A percentile compares a stretch with the other conserved stretches of the same genome.
Conservation (phyloP, 345 rosid species). For the Ceriops zippeliana region DNA sequence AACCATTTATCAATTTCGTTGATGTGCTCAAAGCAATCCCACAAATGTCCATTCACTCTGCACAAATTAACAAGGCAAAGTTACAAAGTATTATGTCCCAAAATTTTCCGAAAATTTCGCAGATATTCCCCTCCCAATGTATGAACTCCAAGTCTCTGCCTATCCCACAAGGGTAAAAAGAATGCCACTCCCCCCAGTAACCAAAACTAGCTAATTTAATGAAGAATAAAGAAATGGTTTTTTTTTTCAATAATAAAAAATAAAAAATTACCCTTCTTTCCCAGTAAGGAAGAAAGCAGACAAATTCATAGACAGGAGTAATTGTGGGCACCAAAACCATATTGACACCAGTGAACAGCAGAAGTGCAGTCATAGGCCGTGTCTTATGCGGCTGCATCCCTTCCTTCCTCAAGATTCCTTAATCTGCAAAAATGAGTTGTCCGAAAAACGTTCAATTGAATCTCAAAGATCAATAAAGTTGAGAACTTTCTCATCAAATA, state of each 20-base stretch:
- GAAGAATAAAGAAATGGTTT: not conserved
- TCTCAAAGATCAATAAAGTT: not conserved
- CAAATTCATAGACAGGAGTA: conserved; percentile 61
- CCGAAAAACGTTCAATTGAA: not conserved
- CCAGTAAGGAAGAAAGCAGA: conserved; percentile 72
- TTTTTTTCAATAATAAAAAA: not conserved
- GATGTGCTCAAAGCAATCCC: too few relatives aligned
- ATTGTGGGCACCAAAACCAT: conserved; percentile 49
- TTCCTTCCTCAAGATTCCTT: not conserved
- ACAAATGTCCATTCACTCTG: too few relatives aligned
- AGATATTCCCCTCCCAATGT: too few relatives aligned
- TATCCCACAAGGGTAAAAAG: too few relatives aligned
- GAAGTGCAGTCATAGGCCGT: conserved; percentile 51
- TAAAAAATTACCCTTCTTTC: conserved; percentile 55
- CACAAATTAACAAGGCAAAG: too few relatives aligned
- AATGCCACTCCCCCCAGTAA: too few relatives aligned
- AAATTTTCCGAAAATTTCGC: too few relatives aligned
- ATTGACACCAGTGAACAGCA: conserved; percentile 56
- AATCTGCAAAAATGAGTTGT: not conserved
- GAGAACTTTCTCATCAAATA: too few relatives aligned
- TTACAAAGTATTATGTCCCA: too few relatives aligned
- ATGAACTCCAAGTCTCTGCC: too few relatives aligned
- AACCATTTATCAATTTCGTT: too few relatives aligned
- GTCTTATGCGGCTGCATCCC: conserved; percentile 54
- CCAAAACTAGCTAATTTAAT: not conserved